Percentiles rank a stretch among this genome's conserved stretches.
Conservation (phyloP, 1,139 yeast species). For the Sugiyamaella grinbergsii region DNA sequence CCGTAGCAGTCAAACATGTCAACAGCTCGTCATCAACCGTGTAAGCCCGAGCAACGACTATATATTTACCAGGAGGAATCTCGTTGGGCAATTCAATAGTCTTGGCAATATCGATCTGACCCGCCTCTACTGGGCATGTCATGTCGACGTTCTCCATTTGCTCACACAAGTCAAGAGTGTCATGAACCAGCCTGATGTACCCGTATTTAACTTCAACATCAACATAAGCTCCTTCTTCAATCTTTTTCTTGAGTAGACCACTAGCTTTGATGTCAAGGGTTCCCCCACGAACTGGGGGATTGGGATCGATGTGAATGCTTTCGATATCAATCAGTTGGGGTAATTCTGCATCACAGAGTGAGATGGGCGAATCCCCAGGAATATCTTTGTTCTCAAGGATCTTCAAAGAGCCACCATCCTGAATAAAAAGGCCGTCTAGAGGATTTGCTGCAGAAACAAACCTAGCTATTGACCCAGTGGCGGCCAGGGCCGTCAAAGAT, state of each 20-base stretch:
- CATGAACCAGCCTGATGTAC: slow-evolving; percentile 79
- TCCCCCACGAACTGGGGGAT: slow-evolving; percentile 83
- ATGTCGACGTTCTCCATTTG: slow-evolving; percentile 76
- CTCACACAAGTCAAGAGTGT: slow-evolving; percentile 89
- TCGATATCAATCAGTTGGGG: slow-evolving; percentile 66
- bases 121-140: slow-evolving; percentile 74
- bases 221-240: slow-evolving; percentile 86
- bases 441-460: slow-evolving; percentile 11
- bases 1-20: slow-evolving; percentile 82
- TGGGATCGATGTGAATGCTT: slow-evolving; percentile 66
- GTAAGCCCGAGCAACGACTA: slow-evolving; percentile 84
- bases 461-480: background rate
- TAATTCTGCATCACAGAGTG: slow-evolving; percentile 66
- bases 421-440: slow-evolving; percentile 4
- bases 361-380: slow-evolving; percentile 88
- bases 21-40: slow-evolving; percentile 77
- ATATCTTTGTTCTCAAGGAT: slow-evolving; percentile 43
- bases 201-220: slow-evolving; percentile 93
- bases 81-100: slow-evolving; percentile 83
- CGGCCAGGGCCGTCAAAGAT: slow-evolving; percentile 3
- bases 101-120: slow-evolving; percentile 65
- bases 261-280: slow-evolving; percentile 76
- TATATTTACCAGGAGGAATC: slow-evolving; percentile 93
- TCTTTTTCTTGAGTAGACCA: slow-evolving; percentile 58
- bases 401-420: slow-evolving; percentile 1